These are phyloP conservation scores for Thinopyrum obtusiflorum DNA, from an alignment of 202 grass and related monocot genomes.

Conservation along the genomic window DNA sequence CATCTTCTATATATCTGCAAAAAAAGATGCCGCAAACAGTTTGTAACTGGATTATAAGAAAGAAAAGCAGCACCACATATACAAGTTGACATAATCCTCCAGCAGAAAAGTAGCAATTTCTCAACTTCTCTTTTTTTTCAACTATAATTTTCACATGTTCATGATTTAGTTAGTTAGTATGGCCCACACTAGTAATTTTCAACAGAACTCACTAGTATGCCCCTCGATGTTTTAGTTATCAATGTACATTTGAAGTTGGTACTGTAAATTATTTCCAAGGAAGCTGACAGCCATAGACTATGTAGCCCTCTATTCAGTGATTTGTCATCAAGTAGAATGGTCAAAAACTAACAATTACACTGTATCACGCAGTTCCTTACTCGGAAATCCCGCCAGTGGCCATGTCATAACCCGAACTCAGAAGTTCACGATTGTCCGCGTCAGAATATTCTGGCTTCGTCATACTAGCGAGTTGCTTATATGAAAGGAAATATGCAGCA, in stretches of 20 bases:
- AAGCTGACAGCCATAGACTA: not conserved
- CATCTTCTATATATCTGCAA: slow-evolving; percentile 82
- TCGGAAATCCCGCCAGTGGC: slow-evolving; percentile 71
- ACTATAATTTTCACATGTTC: not conserved
- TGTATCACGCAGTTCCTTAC: slow-evolving; percentile 38
- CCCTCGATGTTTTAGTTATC: not conserved
- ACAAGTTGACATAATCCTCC: slow-evolving; percentile 13
- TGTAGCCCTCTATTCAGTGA: not conserved
- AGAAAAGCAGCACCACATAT: not conserved
- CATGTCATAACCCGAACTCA: slow-evolving; percentile 81
- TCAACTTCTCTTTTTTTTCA: not conserved
- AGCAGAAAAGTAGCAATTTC: not conserved
- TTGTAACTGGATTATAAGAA: not conserved
- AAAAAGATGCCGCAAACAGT: not conserved
- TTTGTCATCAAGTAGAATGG: not conserved
- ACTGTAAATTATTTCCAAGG: not conserved
- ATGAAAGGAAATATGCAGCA: slow-evolving; percentile 67
- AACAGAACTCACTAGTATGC: too few relatives aligned
- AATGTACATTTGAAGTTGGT: not conserved
- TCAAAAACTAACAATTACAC: slow-evolving; percentile 15
- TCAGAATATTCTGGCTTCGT: slow-evolving; percentile 59
- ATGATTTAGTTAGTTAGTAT: too few relatives aligned
- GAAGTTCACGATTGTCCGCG: slow-evolving; percentile 53
- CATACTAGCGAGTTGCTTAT: slow-evolving; percentile 93
- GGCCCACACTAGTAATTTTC: too few relatives aligned